These are phyloP conservation scores for Clarireedia homoeocarpa DNA, from an alignment of 2,329 filamentous ascomycete species.

Conservation along the genomic window DNA sequence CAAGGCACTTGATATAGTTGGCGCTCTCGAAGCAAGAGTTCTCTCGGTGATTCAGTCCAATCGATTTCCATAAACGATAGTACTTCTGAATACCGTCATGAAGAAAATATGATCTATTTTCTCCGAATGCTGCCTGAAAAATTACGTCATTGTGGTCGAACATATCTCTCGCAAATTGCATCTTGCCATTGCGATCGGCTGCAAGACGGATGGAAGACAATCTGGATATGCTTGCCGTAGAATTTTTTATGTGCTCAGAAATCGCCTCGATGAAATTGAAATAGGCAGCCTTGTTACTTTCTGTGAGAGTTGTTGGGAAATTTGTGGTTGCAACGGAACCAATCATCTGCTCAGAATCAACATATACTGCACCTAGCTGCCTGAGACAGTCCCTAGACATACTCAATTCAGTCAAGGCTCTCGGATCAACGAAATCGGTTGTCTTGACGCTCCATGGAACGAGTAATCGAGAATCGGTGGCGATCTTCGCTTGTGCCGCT, in stretches of 20 bases:
- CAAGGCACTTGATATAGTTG: conserved; percentile 21
- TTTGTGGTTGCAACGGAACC: no score
- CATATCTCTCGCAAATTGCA: conserved; percentile 15
- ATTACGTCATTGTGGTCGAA: conserved; percentile 22
- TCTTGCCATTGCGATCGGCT: conserved; percentile 14
- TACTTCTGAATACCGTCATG: conserved; percentile 13
- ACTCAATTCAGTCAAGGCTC: neutral
- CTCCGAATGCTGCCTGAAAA: conserved; percentile 25
- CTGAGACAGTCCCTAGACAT: neutral
- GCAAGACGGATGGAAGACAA: neutral
- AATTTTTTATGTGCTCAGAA: neutral
- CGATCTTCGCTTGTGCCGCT: conserved; percentile 14
- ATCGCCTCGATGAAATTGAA: conserved; percentile 9
- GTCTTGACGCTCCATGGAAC: conserved; percentile 20
- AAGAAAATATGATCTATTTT: conserved; percentile 17
- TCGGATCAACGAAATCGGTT: conserved; percentile 14
- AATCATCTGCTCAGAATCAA: neutral
- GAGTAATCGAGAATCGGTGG: conserved; percentile 13
- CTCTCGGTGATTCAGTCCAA: conserved; percentile 15
- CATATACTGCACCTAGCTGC: neutral
- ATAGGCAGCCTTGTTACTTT: neutral
- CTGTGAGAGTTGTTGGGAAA: conserved; percentile 1
- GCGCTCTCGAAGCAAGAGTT: conserved; percentile 3
- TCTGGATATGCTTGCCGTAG: neutral
- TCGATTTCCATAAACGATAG: conserved; percentile 15